These are phyloP conservation scores for Podospora sp. DNA, from an alignment of 495 filamentous ascomycete species.

Conservation along the genomic window DNA sequence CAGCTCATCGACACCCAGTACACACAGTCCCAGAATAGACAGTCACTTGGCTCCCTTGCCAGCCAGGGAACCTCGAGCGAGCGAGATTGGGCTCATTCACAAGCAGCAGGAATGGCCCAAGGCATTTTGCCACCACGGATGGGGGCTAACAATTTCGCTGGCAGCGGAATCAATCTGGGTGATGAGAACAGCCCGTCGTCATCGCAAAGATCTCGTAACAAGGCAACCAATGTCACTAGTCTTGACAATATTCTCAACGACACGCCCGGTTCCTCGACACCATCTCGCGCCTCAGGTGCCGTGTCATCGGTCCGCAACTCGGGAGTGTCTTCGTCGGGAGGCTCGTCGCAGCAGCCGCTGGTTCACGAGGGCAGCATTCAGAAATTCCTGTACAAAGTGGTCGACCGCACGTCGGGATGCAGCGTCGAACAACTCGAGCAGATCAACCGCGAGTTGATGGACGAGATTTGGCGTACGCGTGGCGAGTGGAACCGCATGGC, in stretches of 20 bases:
- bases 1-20: slow-evolving; percentile 67
- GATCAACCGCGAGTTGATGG: slow-evolving; percentile 87
- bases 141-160: slow-evolving; percentile 9
- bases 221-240: slow-evolving; percentile 37
- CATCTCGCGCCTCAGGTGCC: slow-evolving; percentile 4
- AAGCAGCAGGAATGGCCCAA: slow-evolving; percentile 49
- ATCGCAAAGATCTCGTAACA: slow-evolving; percentile 35
- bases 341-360: slow-evolving; percentile 53
- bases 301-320: slow-evolving; percentile 34
- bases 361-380: slow-evolving; percentile 59
- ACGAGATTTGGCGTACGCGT: slow-evolving; percentile 76
- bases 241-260: slow-evolving; percentile 43
- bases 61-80: slow-evolving; percentile 41
- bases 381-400: slow-evolving; percentile 60
- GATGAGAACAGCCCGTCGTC: slow-evolving; percentile 35
- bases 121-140: slow-evolving; percentile 39
- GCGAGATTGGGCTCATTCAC: slow-evolving; percentile 53
- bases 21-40: slow-evolving; percentile 51
- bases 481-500: slow-evolving; percentile 77
- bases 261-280: slow-evolving; percentile 10
- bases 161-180: not conserved
- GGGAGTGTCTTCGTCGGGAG: slow-evolving; percentile 24
- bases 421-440: slow-evolving; percentile 94
- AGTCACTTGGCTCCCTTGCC: slow-evolving; percentile 9
- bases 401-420: slow-evolving; percentile 70